Percentiles rank a stretch among this genome's conserved stretches.
Evolutionary conservation across 495 filamentous ascomycete genomes (phyloP).

Genomic region (Entonaema liquescens): DNA sequence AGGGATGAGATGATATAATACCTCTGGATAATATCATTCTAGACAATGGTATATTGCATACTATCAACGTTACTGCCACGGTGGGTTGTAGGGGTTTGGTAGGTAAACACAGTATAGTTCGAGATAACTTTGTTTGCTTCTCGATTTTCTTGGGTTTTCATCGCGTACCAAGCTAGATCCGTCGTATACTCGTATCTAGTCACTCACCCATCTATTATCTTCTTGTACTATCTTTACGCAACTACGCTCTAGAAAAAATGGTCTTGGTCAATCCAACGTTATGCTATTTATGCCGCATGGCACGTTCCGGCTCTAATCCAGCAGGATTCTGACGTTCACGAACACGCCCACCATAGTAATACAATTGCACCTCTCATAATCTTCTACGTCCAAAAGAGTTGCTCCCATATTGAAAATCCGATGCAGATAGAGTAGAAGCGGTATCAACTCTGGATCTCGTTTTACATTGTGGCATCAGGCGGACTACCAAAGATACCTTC

Average conservation of each 20-base stretch:
- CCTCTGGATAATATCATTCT: neutral
- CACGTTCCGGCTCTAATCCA: neutral
- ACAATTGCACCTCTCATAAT: neutral
- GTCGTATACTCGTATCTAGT: neutral
- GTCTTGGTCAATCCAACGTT: neutral
- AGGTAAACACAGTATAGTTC: conserved; percentile 12
- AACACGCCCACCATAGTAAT: neutral
- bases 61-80: conserved; percentile 1
- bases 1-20: neutral
- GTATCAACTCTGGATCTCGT: neutral
- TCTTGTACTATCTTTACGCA: neutral
- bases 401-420: neutral
- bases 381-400: neutral
- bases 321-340: neutral
- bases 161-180: neutral
- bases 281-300: neutral
- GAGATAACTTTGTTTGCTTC: conserved; percentile 12
- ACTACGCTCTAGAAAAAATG: neutral
- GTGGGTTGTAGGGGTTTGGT: neutral
- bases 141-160: neutral
- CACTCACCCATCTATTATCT: neutral
- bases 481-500: neutral
- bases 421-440: neutral
- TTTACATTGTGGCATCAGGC: neutral
- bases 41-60: neutral